Percentiles rank a stretch among this genome's conserved stretches.
Conservation (phyloP, 148 eudicot genomes). For the Cornus kousa region DNA sequence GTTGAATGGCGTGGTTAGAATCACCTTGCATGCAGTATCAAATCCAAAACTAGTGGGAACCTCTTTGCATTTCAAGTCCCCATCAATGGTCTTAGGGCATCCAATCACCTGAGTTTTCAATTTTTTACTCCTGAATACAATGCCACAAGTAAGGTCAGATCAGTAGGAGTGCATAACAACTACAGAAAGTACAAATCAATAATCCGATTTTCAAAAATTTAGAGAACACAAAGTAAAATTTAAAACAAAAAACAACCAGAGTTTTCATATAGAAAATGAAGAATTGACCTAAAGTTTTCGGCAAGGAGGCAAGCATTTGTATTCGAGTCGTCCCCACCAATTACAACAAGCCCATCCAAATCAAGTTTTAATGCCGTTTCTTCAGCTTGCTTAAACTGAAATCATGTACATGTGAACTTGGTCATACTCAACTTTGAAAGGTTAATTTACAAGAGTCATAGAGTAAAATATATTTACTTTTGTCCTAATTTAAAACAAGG, state of each 20-base stretch:
- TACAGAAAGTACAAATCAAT: not conserved
- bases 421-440: constrained; percentile 11
- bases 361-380: constrained; percentile 87
- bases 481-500: not conserved
- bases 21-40: constrained; percentile 99
- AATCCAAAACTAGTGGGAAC: constrained; percentile 96
- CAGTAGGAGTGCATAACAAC: not conserved
- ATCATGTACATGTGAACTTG: constrained; percentile 12
- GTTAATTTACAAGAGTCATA: not conserved
- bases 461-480: not conserved
- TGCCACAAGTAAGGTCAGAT: not conserved
- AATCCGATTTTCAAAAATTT: not conserved
- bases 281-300: constrained; percentile 76
- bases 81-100: constrained; percentile 99
- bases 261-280: not conserved
- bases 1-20: constrained; percentile 3
- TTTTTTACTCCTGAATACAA: constrained; percentile 67
- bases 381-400: constrained; percentile 95
- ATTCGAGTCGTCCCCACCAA: constrained; percentile 98
- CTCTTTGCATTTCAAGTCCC: constrained; percentile 94
- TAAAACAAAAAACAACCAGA: not conserved
- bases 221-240: not conserved
- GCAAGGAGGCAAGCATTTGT: constrained; percentile 99
- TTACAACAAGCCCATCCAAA: constrained; percentile 97
- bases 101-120: constrained; percentile 89